Conservation (phyloP, 352 stramenopile species). For the Elongisporangium anandrum region DNA sequence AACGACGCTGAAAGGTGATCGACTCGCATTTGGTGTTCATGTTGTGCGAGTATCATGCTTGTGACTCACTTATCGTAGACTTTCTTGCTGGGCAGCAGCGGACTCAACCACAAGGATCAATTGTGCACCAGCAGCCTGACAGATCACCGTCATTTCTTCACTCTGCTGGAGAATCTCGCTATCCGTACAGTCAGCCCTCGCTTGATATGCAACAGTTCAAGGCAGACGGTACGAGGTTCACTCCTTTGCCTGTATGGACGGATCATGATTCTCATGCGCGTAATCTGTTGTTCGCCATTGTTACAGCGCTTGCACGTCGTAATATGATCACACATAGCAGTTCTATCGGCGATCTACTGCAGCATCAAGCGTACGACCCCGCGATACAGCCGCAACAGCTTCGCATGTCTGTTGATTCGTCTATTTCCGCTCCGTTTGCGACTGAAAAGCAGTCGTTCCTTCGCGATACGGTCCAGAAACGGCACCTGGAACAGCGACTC, state of each 20-base stretch:
- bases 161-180: background rate
- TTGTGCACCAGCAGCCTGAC: background rate
- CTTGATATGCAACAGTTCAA: constrained; percentile 21
- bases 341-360: constrained; percentile 9
- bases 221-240: constrained; percentile 11
- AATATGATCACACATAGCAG: constrained; percentile 7
- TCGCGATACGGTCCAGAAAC: constrained; percentile 26
- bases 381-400: constrained; percentile 1
- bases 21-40: background rate
- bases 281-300: constrained; percentile 1
- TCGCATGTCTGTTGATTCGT: constrained; percentile 7
- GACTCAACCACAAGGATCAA: constrained; percentile 1
- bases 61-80: constrained; percentile 2
- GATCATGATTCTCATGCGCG: background rate
- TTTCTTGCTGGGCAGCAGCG: constrained; percentile 5
- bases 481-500: constrained; percentile 38
- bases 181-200: background rate
- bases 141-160: background rate
- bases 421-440: constrained; percentile 25
- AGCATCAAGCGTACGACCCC: constrained; percentile 6
- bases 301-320: constrained; percentile 10
- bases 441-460: constrained; percentile 41
- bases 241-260: background rate
- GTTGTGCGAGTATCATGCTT: background rate
- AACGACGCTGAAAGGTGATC: constrained; percentile 21